phyloP scores from a whole-genome alignment of 2,329 filamentous ascomycete species.

The Colletotrichum sp. region DNA sequence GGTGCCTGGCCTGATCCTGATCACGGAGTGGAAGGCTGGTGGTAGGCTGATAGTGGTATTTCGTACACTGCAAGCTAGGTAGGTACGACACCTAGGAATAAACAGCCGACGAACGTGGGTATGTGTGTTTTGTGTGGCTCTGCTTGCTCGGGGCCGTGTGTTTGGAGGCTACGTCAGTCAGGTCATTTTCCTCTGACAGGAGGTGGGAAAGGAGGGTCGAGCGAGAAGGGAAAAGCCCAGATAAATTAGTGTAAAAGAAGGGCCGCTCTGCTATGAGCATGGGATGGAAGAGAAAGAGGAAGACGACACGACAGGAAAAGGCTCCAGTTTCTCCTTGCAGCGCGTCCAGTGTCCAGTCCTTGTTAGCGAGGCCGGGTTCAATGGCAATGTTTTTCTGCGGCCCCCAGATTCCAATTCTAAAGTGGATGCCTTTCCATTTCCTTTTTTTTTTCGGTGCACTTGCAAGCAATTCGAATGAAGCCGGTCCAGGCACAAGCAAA shows the following conservation, averaged over 20 bases:
- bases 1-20: not conserved
- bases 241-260: slow-evolving; percentile 1
- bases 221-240: slow-evolving; percentile 7
- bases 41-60: not conserved
- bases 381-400: not conserved
- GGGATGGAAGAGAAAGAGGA: not conserved
- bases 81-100: not conserved
- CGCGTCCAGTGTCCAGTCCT: not conserved
- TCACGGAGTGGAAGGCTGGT: not conserved
- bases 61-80: not conserved
- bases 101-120: not conserved
- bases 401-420: not conserved
- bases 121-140: not conserved
- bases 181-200: slow-evolving; percentile 11
- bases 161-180: slow-evolving; percentile 9
- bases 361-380: not conserved
- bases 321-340: not conserved
- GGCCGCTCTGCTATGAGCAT: not conserved
- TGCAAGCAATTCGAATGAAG: not conserved
- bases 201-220: slow-evolving; percentile 10
- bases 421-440: not conserved
- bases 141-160: not conserved
- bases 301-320: not conserved
- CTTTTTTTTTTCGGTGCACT: not conserved
- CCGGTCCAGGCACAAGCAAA: not conserved